Conservation (phyloP, 257 asterid species). For the Przewalskia tangutica region DNA sequence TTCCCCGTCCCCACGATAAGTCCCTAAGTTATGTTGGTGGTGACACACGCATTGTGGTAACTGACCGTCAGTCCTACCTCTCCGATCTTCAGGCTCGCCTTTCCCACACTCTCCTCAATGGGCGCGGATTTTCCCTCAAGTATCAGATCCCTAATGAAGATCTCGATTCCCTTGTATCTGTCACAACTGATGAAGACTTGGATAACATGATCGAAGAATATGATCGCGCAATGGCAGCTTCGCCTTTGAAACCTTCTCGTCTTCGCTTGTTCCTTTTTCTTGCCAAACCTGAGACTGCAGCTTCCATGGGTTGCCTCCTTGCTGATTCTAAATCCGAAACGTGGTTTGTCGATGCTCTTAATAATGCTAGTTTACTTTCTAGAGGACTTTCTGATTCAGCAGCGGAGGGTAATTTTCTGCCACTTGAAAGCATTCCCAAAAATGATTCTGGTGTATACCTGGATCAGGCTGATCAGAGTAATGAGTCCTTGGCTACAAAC, state of each 20-base stretch:
- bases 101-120: too few species aligned
- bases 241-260: constrained; percentile 13
- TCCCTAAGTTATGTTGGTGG: too few species aligned
- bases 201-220: too few species aligned
- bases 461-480: constrained; percentile 12
- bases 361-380: constrained; percentile 47
- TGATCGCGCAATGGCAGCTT: too few species aligned
- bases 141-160: too few species aligned
- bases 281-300: constrained; percentile 48
- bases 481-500: neutral
- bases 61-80: too few species aligned
- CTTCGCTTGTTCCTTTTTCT: constrained; percentile 61
- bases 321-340: constrained; percentile 67
- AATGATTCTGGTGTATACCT: constrained; percentile 21
- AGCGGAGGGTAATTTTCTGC: constrained; percentile 27
- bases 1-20: neutral
- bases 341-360: constrained; percentile 69
- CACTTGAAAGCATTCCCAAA: constrained; percentile 20
- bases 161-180: too few species aligned
- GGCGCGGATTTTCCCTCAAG: too few species aligned
- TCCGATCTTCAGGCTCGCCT: too few species aligned
- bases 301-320: constrained; percentile 55
- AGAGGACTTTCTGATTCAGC: constrained; percentile 62
- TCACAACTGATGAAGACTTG: too few species aligned
- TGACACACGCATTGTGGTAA: too few species aligned